Conservation (phyloP, 1,284 basidiomycete species). For the Malassezia yamatoensis region DNA sequence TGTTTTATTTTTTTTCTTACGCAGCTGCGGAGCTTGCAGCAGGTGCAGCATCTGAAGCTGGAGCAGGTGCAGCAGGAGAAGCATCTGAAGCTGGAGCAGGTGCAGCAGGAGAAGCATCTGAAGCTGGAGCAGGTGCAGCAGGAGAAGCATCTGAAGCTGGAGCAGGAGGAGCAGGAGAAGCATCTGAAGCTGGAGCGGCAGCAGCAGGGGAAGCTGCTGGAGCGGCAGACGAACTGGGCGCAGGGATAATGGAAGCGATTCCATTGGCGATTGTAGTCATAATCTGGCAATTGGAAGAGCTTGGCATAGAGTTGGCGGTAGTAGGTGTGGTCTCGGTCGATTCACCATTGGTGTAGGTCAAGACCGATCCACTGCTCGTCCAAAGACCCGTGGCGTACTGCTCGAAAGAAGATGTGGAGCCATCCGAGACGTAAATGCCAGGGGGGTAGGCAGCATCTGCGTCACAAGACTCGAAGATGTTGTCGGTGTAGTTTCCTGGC, state of each 20-base stretch:
- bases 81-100: too few species aligned
- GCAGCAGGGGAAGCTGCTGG: neutral
- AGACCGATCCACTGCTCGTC: slow-evolving; percentile 20
- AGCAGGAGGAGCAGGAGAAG: neutral
- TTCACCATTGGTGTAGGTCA: slow-evolving; percentile 40
- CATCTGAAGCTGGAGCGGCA: neutral
- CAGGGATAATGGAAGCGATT: slow-evolving; percentile 28
- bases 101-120: neutral
- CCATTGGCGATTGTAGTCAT: slow-evolving; percentile 35
- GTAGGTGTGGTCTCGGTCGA: slow-evolving; percentile 31
- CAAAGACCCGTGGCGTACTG: slow-evolving; percentile 40
- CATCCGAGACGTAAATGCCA: slow-evolving; percentile 36
- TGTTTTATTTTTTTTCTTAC: too few species aligned
- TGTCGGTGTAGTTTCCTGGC: slow-evolving; percentile 42
- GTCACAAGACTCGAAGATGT: slow-evolving; percentile 43
- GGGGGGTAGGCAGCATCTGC: slow-evolving; percentile 47
- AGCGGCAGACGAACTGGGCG: neutral
- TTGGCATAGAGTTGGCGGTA: slow-evolving; percentile 40
- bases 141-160: neutral
- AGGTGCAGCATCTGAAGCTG: too few species aligned
- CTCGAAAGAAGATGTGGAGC: slow-evolving; percentile 39
- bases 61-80: too few species aligned
- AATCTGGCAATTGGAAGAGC: slow-evolving; percentile 37
- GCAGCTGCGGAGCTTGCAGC: too few species aligned
- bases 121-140: neutral